Percentiles rank a stretch among this genome's conserved stretches.
Conservation (phyloP, 371 early-diverging fungal species). For the Smittium culicis region DNA sequence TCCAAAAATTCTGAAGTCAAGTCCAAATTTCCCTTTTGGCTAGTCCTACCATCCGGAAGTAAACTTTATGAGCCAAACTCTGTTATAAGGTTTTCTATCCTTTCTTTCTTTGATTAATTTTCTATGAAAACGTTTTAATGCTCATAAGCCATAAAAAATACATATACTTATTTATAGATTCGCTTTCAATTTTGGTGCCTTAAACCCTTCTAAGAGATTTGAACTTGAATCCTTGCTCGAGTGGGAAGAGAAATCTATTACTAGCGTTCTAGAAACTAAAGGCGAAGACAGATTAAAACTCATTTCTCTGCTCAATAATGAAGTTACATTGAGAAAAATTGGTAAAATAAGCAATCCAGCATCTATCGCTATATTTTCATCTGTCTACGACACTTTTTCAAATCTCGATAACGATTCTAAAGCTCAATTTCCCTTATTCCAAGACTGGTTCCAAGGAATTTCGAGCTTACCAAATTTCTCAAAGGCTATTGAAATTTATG, state of each 20-base stretch:
- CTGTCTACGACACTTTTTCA: constrained; percentile 2
- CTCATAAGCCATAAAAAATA: constrained; percentile 14
- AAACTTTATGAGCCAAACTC: constrained; percentile 4
- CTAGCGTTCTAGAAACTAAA: constrained; percentile 9
- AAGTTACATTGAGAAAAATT: background rate
- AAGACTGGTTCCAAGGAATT: background rate
- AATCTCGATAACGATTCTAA: background rate
- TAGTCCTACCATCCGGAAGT: constrained; percentile 9
- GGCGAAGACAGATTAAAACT: constrained; percentile 14
- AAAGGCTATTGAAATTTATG: background rate
- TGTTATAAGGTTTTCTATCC: background rate
- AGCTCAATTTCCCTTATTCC: background rate
- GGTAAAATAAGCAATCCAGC: background rate
- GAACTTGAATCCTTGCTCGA: constrained; percentile 23
- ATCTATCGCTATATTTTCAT: background rate
- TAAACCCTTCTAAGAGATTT: constrained; percentile 15
- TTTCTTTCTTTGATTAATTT: background rate
- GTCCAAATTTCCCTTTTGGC: constrained; percentile 28
- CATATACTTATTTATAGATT: constrained; percentile 25
- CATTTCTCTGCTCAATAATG: background rate
- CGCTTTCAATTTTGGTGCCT: constrained; percentile 17
- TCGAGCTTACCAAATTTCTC: background rate
- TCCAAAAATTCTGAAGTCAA: constrained; percentile 11
- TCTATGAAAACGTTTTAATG: background rate
- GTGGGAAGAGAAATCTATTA: constrained; percentile 30